Conservation (phyloP, 2,329 filamentous ascomycete species). For the Rhynchosporium agropyri region DNA sequence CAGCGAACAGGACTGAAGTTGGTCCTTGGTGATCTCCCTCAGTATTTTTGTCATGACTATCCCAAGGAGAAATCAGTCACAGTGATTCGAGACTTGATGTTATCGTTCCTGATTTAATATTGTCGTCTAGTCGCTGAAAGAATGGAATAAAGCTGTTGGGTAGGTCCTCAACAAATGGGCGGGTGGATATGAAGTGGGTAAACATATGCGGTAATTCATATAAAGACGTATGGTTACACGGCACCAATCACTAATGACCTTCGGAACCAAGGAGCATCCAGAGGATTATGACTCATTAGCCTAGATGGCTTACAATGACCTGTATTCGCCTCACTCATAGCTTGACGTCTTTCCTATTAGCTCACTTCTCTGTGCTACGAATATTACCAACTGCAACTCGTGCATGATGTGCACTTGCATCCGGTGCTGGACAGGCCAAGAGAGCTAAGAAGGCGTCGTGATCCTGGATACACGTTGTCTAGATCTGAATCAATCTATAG, state of each 20-base stretch:
- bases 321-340: too few species aligned
- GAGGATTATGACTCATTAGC: neutral
- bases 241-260: slow-evolving; percentile 16
- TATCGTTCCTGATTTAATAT: slow-evolving; percentile 4
- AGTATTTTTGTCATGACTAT: slow-evolving; percentile 7
- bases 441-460: too few species aligned
- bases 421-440: too few species aligned
- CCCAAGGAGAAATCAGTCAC: neutral
- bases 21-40: neutral
- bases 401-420: too few species aligned
- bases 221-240: slow-evolving; percentile 8
- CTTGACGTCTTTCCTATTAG: too few species aligned
- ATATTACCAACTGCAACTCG: too few species aligned
- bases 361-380: too few species aligned
- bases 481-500: too few species aligned
- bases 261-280: slow-evolving; percentile 15
- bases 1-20: slow-evolving; percentile 2
- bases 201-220: slow-evolving; percentile 7
- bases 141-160: slow-evolving; percentile 13
- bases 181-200: slow-evolving; percentile 14
- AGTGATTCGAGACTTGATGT: slow-evolving; percentile 1
- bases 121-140: too few species aligned
- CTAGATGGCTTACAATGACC: too few species aligned
- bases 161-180: slow-evolving; percentile 13
- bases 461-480: too few species aligned